These are phyloP conservation scores for Coemansia sp. DNA, from an alignment of 192 early-diverging fungal genomes.

Conservation along the genomic window DNA sequence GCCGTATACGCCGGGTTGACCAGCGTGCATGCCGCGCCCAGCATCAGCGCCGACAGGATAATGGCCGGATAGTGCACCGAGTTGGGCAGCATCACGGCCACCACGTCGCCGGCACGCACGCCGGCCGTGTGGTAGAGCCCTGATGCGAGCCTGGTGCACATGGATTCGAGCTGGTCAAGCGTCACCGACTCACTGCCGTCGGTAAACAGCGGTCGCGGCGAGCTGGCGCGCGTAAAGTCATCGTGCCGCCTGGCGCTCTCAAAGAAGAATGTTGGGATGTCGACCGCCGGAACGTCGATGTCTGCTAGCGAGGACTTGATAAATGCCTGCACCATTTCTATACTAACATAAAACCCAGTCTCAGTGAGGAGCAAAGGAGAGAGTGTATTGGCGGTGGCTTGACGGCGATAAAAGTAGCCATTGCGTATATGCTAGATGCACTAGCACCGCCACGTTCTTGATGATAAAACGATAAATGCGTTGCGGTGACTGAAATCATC, in stretches of 20 bases:
- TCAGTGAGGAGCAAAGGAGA: background rate
- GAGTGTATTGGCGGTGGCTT: too few relatives aligned
- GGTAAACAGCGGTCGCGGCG: slow-evolving; percentile 19
- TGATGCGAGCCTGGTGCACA: slow-evolving; percentile 9
- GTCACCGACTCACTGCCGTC: slow-evolving; percentile 9
- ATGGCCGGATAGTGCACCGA: slow-evolving; percentile 60
- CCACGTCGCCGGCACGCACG: slow-evolving; percentile 63
- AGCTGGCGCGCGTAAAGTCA: background rate
- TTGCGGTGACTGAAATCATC: too few relatives aligned
- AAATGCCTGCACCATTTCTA: background rate
- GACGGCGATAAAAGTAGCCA: too few relatives aligned
- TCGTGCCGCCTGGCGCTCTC: background rate
- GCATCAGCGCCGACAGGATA: slow-evolving; percentile 58
- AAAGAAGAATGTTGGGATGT: slow-evolving; percentile 21
- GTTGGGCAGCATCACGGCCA: slow-evolving; percentile 72
- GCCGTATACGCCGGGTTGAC: slow-evolving; percentile 77
- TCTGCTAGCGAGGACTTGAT: slow-evolving; percentile 1
- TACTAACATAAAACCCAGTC: background rate
- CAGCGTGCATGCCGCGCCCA: slow-evolving; percentile 62
- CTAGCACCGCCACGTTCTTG: background rate
- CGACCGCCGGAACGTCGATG: slow-evolving; percentile 9
- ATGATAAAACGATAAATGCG: too few relatives aligned
- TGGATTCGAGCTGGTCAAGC: slow-evolving; percentile 11
- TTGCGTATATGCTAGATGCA: background rate
- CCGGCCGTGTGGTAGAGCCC: slow-evolving; percentile 46